Percentiles rank a stretch among this genome's conserved stretches.
phyloP scores from a whole-genome alignment of 202 grass and related monocot genomes.

The Panicum hallii region DNA sequence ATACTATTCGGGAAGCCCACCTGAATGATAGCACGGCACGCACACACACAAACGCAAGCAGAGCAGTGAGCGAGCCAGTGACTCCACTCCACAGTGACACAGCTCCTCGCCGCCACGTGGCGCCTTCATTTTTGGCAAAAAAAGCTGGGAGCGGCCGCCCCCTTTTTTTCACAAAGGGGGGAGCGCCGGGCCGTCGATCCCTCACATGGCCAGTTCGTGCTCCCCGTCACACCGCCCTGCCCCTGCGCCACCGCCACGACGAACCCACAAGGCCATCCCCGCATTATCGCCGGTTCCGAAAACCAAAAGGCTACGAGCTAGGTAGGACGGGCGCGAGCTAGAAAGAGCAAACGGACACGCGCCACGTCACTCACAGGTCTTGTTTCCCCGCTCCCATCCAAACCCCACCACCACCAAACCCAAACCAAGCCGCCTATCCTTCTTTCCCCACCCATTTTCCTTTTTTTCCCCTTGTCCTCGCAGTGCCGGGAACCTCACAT shows the following conservation, averaged over 20 bases:
- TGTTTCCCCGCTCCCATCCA: conserved; percentile 40
- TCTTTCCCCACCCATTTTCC: background rate
- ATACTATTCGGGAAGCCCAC: background rate
- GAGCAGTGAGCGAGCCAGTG: background rate
- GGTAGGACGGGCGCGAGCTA: background rate
- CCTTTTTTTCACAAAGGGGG: background rate
- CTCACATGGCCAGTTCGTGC: conserved; percentile 39
- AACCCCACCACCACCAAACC: conserved; percentile 1
- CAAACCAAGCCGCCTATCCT: background rate
- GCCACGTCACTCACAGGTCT: conserved; percentile 39
- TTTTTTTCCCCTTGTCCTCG: no score
- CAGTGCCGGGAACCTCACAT: background rate
- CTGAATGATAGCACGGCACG: background rate
- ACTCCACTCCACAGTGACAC: background rate
- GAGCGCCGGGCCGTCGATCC: background rate
- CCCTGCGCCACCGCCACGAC: background rate
- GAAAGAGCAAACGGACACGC: conserved; percentile 55
- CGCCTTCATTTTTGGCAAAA: background rate
- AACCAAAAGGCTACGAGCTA: conserved; percentile 10
- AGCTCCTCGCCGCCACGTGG: background rate
- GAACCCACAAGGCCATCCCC: background rate
- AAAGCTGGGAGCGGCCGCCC: background rate
- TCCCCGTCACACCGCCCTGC: background rate
- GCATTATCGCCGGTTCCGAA: conserved; percentile 13
- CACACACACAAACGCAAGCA: background rate